These are phyloP conservation scores for Tylopilus rubrobrunneus DNA, from an alignment of 768 basidiomycete genomes.

Conservation along the genomic window DNA sequence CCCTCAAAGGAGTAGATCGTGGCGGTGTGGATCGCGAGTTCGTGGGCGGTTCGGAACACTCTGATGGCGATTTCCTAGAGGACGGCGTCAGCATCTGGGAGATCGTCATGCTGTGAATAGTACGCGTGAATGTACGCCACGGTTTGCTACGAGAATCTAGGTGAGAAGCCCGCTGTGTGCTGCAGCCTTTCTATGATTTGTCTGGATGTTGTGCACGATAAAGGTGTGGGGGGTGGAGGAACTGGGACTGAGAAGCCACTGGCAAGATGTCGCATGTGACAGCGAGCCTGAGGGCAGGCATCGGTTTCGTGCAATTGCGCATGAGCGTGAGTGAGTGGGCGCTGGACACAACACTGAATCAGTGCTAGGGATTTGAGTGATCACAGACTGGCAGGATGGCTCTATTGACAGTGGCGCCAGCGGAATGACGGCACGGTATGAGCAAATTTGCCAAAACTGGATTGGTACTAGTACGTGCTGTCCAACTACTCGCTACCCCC, in stretches of 20 bases:
- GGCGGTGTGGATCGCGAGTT: slow-evolving; percentile 98
- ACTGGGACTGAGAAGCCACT: slow-evolving; percentile 30
- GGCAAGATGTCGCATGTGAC: too few relatives aligned
- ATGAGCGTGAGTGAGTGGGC: too few relatives aligned
- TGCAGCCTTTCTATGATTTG: slow-evolving; percentile 86
- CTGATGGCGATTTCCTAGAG: slow-evolving; percentile 96
- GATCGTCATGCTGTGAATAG: slow-evolving; percentile 7
- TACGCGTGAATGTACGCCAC: slow-evolving; percentile 69
- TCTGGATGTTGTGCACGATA: slow-evolving; percentile 81
- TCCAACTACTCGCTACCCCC: too few relatives aligned
- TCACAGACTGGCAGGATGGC: too few relatives aligned
- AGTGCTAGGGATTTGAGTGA: too few relatives aligned
- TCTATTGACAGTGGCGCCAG: too few relatives aligned
- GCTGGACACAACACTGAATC: too few relatives aligned
- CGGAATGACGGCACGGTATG: too few relatives aligned
- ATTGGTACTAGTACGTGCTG: too few relatives aligned
- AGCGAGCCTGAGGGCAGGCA: too few relatives aligned
- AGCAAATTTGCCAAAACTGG: too few relatives aligned
- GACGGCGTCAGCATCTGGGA: slow-evolving; percentile 4
- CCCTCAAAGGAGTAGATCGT: slow-evolving; percentile 99
- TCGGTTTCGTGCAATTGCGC: too few relatives aligned
- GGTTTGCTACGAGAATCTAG: slow-evolving; percentile 90
- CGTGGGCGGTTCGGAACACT: slow-evolving; percentile 97
- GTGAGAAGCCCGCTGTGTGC: slow-evolving; percentile 88
- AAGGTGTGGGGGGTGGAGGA: slow-evolving; percentile 76